Evolutionary conservation across 805 yeast genomes (phyloP), one percentile per base, ranked within the genome.

Genomic region (Ogataea pini): DNA sequence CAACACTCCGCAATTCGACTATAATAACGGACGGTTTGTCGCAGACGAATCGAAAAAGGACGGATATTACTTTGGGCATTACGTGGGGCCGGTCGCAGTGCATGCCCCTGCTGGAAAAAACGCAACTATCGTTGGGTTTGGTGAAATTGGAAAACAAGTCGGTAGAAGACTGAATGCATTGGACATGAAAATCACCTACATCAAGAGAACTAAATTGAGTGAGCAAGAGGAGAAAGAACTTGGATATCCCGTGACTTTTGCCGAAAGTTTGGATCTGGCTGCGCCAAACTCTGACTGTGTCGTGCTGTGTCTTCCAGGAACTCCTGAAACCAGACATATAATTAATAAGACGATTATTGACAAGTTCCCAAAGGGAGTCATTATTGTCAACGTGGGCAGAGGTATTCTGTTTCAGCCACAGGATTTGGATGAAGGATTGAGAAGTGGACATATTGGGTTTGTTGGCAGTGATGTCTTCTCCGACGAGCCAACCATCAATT

Each of bases 401-500:
- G 96, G 95, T 1, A 57, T 76, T 2, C 77, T 86, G 29, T 74
- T 87, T 50, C 81, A 86, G 55, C 89, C 83, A 56, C 72, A 76
- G n/a, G 90, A 80, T 2, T 65, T 86, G 41, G 70, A 85, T 9
- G 72, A 68, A 4, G 91, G 84, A 0, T 69, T 87, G 45, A 72
- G 81, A 47, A 56, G 73, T 7, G 89, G 88, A 0, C 76, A 81
- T 45, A 72, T 87, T 2, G 65, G 76, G 7, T 78, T 83, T 60
- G 88, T 83, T 7, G 94, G 92, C 0, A 62, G 85, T 27, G 96
- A 87, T 58, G 96, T 87, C 4, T 85, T 70, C 62, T 81, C 78
- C 49, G 63, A 78, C 19, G 96, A 87, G 64, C 88, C 88, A 6
- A 42, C 57, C 0, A 75, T 83, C 16, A 74, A 78, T 50, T 68